These are phyloP conservation scores for Aspergillus amoenus DNA, from an alignment of 2,329 filamentous ascomycete genomes.

Conservation along the genomic window DNA sequence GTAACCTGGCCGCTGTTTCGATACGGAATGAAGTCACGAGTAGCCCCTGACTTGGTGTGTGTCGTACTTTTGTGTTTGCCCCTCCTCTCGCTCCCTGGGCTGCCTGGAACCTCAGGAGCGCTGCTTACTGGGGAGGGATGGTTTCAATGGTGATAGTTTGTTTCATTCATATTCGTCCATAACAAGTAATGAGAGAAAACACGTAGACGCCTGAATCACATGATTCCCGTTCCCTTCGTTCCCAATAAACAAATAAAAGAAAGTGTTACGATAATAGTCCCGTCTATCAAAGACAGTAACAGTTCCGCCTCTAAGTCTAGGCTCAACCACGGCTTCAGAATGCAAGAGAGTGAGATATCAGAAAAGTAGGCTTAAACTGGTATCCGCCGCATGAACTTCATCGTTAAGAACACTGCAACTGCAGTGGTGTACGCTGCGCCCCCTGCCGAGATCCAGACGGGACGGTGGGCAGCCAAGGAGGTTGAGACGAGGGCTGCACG, in stretches of 20 bases:
- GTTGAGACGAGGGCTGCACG: slow-evolving; percentile 28
- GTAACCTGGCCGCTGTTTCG: neutral
- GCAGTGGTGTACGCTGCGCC: slow-evolving; percentile 33
- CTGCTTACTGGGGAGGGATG: neutral
- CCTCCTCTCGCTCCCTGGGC: neutral
- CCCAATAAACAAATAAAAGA: neutral
- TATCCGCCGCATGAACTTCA: slow-evolving; percentile 30
- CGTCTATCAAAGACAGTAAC: slow-evolving; percentile 9
- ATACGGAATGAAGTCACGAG: slow-evolving; percentile 7
- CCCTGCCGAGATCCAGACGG: slow-evolving; percentile 33
- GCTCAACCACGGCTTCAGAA: slow-evolving; percentile 4
- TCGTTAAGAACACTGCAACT: slow-evolving; percentile 32
- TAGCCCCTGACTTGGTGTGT: neutral
- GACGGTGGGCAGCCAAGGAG: slow-evolving; percentile 32
- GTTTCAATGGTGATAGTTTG: neutral
- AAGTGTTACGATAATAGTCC: neutral
- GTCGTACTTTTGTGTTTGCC: neutral
- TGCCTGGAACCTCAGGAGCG: neutral
- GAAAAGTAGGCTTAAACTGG: slow-evolving; percentile 7
- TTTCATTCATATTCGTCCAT: neutral
- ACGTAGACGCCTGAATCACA: neutral
- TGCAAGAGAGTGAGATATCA: neutral
- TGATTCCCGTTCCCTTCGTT: neutral
- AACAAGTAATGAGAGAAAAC: neutral
- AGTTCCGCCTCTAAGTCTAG: slow-evolving; percentile 12